phyloP scores from a whole-genome alignment of 2,329 filamentous ascomycete genomes.

The Neofusicoccum umdonicola region DNA sequence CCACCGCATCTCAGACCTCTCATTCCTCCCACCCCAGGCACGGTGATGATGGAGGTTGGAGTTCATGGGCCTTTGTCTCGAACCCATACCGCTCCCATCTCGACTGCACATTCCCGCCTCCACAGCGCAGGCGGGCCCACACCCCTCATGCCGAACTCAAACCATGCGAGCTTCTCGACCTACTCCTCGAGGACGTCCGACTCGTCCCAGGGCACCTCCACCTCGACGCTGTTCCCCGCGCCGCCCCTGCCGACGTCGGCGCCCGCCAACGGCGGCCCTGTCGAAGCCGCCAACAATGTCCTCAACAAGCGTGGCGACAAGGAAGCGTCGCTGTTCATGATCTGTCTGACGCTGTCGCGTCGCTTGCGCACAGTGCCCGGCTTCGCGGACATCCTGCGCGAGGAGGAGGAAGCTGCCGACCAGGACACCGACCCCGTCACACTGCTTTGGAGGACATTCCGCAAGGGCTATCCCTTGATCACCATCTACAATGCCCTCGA shows the following conservation, averaged over 20 bases:
- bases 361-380: conserved; percentile 79
- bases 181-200: conserved; percentile 49
- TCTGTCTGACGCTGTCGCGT: conserved; percentile 81
- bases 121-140: conserved; percentile 30
- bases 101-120: conserved; percentile 20
- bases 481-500: conserved; percentile 84
- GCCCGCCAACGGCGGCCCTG: conserved; percentile 54
- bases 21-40: conserved; percentile 15
- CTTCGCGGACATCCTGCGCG: conserved; percentile 71
- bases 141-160: conserved; percentile 39
- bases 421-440: conserved; percentile 79
- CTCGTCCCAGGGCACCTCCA: conserved; percentile 45
- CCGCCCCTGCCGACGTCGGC: conserved; percentile 35
- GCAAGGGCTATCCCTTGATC: conserved; percentile 79
- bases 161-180: conserved; percentile 47
- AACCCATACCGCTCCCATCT: conserved; percentile 25
- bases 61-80: conserved; percentile 30
- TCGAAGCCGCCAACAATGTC: conserved; percentile 83
- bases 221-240: conserved; percentile 44
- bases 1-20: conserved; percentile 13
- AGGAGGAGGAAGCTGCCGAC: conserved; percentile 68
- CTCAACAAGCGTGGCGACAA: conserved; percentile 97
- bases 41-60: conserved; percentile 33
- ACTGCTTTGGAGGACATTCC: conserved; percentile 83
- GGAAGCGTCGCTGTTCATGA: conserved; percentile 88